Conservation (phyloP, 2,329 filamentous ascomycete genomes). For the Fusarium sterilihyphosum region DNA sequence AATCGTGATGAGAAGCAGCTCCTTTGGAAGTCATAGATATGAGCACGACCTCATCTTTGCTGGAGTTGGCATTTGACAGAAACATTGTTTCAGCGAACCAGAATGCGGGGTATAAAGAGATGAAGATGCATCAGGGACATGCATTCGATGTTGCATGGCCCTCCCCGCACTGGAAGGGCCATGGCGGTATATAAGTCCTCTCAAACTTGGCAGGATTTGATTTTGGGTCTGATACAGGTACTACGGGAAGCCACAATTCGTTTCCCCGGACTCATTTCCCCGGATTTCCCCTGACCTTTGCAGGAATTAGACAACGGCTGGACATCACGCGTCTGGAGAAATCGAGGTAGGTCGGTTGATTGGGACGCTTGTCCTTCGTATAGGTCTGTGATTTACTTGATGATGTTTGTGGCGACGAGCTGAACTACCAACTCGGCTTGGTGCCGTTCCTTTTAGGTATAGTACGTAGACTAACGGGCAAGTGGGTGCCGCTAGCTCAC, state of each 20-base stretch:
- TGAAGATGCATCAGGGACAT: background rate
- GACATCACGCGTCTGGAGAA: background rate
- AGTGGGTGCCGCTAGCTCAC: background rate
- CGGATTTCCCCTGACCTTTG: background rate
- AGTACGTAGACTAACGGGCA: background rate
- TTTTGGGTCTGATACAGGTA: background rate
- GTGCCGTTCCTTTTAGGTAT: background rate
- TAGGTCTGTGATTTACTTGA: background rate
- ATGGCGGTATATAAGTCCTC: background rate
- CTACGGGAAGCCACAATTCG: background rate
- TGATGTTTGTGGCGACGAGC: background rate
- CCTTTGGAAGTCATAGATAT: background rate
- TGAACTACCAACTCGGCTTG: background rate
- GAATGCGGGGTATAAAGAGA: background rate
- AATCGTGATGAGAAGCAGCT: background rate
- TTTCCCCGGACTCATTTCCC: background rate
- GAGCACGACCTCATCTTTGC: background rate
- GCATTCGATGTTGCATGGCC: background rate
- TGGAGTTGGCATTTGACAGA: background rate
- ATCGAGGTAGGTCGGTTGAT: background rate
- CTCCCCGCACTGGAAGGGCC: background rate
- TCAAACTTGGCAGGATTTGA: background rate
- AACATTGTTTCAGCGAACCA: background rate
- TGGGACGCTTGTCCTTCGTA: background rate
- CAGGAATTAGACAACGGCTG: background rate